phyloP scores from a whole-genome alignment of 192 early-diverging fungal species.

The Chytriomyces hyalinus region DNA sequence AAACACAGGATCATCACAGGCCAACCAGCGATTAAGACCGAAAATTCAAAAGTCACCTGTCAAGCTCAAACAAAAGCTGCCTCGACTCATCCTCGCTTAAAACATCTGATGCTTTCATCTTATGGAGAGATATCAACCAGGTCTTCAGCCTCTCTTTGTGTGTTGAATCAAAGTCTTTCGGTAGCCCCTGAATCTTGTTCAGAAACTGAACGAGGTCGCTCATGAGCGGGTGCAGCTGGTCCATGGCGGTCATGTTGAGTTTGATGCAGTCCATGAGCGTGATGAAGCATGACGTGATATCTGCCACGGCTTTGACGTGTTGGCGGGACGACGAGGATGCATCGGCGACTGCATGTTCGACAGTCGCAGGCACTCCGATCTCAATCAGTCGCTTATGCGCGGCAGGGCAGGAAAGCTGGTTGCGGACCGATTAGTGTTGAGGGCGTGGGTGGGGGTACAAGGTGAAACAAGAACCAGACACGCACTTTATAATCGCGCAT shows the following conservation, averaged over 20 bases:
- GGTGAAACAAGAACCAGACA: not conserved
- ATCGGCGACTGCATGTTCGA: slow-evolving; percentile 80
- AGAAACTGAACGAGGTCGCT: slow-evolving; percentile 85
- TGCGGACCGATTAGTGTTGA: slow-evolving; percentile 15
- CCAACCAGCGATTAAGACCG: not conserved
- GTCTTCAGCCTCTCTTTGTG: slow-evolving; percentile 82
- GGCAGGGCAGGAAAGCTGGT: slow-evolving; percentile 80
- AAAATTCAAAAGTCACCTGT: slow-evolving; percentile 49
- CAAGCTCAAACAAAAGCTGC: slow-evolving; percentile 92
- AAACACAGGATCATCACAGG: not conserved
- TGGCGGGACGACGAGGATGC: slow-evolving; percentile 22
- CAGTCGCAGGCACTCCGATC: slow-evolving; percentile 94
- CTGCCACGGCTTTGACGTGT: slow-evolving; percentile 78
- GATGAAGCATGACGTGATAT: slow-evolving; percentile 81
- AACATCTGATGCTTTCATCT: slow-evolving; percentile 91
- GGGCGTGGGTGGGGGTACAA: not conserved
- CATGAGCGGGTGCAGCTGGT: slow-evolving; percentile 88
- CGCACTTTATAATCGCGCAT: slow-evolving; percentile 79
- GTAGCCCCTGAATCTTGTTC: slow-evolving; percentile 78
- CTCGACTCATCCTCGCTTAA: slow-evolving; percentile 83
- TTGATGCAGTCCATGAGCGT: slow-evolving; percentile 90
- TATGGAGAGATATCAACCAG: slow-evolving; percentile 88
- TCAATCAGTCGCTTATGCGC: slow-evolving; percentile 81
- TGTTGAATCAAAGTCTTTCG: slow-evolving; percentile 70
- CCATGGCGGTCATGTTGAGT: slow-evolving; percentile 82